Base-by-base conservation (phyloP, 495 filamentous ascomycete genomes). In the Tuber aestivum region DNA sequence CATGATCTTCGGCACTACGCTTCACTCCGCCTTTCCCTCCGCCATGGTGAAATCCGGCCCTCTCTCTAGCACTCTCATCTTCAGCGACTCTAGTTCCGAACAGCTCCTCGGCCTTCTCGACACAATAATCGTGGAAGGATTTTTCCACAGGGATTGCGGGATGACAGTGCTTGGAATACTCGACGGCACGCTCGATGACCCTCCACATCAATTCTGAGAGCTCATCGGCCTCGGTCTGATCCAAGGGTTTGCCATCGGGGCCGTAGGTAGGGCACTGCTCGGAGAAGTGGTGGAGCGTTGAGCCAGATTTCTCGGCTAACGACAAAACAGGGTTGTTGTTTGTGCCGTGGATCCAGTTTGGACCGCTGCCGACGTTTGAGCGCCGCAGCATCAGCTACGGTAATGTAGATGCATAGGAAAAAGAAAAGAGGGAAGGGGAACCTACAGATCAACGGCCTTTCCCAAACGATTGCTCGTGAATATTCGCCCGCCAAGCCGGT, bases 271-370 rank as follows among this genome's bases (percentile, higher is more conserved):
- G 85, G 45, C 89, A 86, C 14, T 83, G 82, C 16, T 87, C 88
- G 41, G 90, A 89, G 86, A 87, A 90, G 72, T 86, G 86, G 74
- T 90, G 87, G 21, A 89, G 85, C 1, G 83, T 76, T 0, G 92
- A 93, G 4, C 87, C 84, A 0, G 92, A 93, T 80, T 89, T 84
- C 77, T 89, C 87, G 21, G 93, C 94, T 42, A 99, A 87, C 45
- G 91, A 88, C 72, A 92, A 83, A 65, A 99, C 94, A 8, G 95
- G 94, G 82, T 97, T 99, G 70, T 92, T 84, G 2, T 90, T 87
- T 0, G 92, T 91, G 48, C 95, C 95, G 83, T 98, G 95, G 40
- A 97, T 96, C 95, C 95, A 97, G 82, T 97, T 98, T 10, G 95
- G 91, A 9, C 95, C 95, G 35, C 93, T 92, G 79, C 56, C 56